phyloP scores from a whole-genome alignment of 2,329 filamentous ascomycete genomes.

The Neobulgaria alba region DNA sequence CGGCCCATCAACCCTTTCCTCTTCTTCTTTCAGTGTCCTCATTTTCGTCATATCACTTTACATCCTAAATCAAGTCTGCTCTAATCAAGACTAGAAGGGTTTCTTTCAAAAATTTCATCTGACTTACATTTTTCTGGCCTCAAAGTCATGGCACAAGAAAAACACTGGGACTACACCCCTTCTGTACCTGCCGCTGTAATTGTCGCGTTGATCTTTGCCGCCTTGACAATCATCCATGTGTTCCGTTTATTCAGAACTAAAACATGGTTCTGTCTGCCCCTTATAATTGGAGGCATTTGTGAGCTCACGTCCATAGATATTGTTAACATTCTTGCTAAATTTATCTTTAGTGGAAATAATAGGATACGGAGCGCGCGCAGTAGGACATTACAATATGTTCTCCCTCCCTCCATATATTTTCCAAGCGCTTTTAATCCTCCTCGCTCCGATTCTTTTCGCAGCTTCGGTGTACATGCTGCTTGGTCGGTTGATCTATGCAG shows the following conservation, averaged over 20 bases:
- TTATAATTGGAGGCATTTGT: slow-evolving; percentile 45
- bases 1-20: too few species aligned
- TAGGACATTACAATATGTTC: slow-evolving; percentile 15
- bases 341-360: slow-evolving; percentile 30
- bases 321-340: neutral
- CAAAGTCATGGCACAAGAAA: too few species aligned
- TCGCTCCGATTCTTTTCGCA: slow-evolving; percentile 33
- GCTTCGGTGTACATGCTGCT: slow-evolving; percentile 33
- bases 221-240: slow-evolving; percentile 31
- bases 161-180: too few species aligned
- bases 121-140: too few species aligned
- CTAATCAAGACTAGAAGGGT: too few species aligned
- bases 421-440: slow-evolving; percentile 29
- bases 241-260: slow-evolving; percentile 31
- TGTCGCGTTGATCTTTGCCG: slow-evolving; percentile 33
- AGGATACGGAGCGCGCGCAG: slow-evolving; percentile 29
- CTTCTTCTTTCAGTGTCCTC: too few species aligned
- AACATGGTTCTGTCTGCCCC: slow-evolving; percentile 43
- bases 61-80: too few species aligned
- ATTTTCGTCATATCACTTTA: too few species aligned
- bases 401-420: slow-evolving; percentile 26
- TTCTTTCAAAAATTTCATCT: too few species aligned
- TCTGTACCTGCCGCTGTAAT: too few species aligned
- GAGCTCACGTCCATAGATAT: slow-evolving; percentile 16
- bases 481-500: slow-evolving; percentile 29